Base-by-base conservation (phyloP, 2,329 filamentous ascomycete genomes). In the Colletotrichum destructivum region DNA sequence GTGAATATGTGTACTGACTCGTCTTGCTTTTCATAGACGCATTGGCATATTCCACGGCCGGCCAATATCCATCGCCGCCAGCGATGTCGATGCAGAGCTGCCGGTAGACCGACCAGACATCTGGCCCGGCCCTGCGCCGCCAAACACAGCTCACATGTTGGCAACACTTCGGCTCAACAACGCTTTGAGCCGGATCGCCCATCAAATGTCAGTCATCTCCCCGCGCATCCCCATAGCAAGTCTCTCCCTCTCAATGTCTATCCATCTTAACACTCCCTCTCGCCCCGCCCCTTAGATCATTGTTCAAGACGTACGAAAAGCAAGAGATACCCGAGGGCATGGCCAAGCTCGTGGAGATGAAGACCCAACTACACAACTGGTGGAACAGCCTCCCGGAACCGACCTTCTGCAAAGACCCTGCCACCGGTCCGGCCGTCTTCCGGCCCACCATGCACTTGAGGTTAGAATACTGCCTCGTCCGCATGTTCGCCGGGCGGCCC, bases 41-140 rank as follows among this genome's bases (percentile, higher is more conserved):
- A 86, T 90, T 42, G 86, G 87, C 51, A 88, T 88, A 60, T 84
- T 89, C 46, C 88, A 90, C 71, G 87, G 88, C 46, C 81, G 88
- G 8, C 88, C 88, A 8, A 80, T 84, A n/a, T 89, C 88, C 2
- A 84, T 89, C 51, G 81, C 84, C 3, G 83, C 84, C 47, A 79
- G 82, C 13, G 88, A 89, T 71, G 84, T 90, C 21, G 88, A 90
- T 74, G 86, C 85, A 2, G 85, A 87, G 26, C 78, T 87, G 64
- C 88, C 88, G 2, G 81, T 82, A 7, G 83, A 88, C 70, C 79
- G 84, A 42, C 81, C 83, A 1, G 82, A 83, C 13, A 78, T 87
- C 55, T 84, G 81, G 79, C 81, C 81, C 1, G 75, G 80, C 21
- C 78, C 80, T 8, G 80, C 84, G 49, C 78, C 82, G 4, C 80